Percentiles rank a stretch among this genome's conserved stretches.
These are phyloP conservation scores for Fusarium transvaalense DNA, from an alignment of 2,329 filamentous ascomycete species.

Conservation along the genomic window DNA sequence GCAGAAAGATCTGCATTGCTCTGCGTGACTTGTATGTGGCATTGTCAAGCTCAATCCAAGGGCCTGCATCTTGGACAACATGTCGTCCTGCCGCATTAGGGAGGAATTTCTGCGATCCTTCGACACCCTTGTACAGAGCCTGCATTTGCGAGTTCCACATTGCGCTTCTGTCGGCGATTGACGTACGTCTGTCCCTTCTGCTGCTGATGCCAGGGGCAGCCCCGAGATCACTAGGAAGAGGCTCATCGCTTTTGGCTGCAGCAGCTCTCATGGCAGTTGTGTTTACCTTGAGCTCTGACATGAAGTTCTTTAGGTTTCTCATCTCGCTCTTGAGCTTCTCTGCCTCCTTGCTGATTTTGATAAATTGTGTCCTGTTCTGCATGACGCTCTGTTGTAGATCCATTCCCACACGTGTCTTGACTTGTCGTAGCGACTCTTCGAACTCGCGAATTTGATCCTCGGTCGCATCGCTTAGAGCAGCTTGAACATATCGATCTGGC, in stretches of 20 bases:
- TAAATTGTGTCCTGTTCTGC: constrained; percentile 97
- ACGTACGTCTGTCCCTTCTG: constrained; percentile 87
- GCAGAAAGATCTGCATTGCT: constrained; percentile 88
- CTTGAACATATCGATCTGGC: constrained; percentile 82
- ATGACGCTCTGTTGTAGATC: constrained; percentile 96
- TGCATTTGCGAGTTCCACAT: constrained; percentile 77
- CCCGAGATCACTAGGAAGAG: constrained; percentile 65
- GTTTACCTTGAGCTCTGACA: constrained; percentile 90
- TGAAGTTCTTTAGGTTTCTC: constrained; percentile 87
- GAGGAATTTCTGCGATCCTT: constrained; percentile 96
- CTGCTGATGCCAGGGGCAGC: constrained; percentile 64
- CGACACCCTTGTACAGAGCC: constrained; percentile 95
- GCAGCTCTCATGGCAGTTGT: constrained; percentile 74
- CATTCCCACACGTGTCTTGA: constrained; percentile 81
- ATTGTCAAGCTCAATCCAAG: constrained; percentile 97
- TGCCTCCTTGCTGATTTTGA: constrained; percentile 99
- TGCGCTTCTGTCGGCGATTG: constrained; percentile 77
- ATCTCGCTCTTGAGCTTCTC: constrained; percentile 98
- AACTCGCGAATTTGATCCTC: constrained; percentile 89
- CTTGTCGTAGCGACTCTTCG: constrained; percentile 78
- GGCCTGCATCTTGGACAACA: constrained; percentile 90
- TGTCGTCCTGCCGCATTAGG: constrained; percentile 92
- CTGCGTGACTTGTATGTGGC: constrained; percentile 95
- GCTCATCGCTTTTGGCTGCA: constrained; percentile 64
- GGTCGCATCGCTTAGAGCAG: constrained; percentile 83